phyloP scores from a whole-genome alignment of 495 filamentous ascomycete species.

The Acidomyces sp. region DNA sequence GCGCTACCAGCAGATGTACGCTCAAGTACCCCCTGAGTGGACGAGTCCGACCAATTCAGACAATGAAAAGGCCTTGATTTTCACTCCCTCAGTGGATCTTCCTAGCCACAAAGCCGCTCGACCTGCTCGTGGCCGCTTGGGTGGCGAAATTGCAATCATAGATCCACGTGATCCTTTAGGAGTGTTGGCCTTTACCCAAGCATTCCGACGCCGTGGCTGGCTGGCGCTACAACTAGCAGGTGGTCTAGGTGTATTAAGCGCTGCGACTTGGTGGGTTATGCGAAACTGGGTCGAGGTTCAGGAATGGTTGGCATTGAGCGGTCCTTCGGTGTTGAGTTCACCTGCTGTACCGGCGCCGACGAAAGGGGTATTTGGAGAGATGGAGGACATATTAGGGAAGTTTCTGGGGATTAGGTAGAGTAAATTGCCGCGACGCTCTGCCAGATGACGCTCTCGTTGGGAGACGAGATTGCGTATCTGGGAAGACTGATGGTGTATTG shows the following conservation, averaged over 20 bases:
- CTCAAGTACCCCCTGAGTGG: conserved; percentile 47
- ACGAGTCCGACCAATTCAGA: conserved; percentile 36
- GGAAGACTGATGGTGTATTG: too few species aligned
- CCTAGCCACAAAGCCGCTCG: background rate
- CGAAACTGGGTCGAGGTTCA: conserved; percentile 20
- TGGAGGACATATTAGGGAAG: conserved; percentile 11
- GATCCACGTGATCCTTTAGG: conserved; percentile 62
- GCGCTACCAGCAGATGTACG: conserved; percentile 50
- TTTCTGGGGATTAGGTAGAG: conserved; percentile 7
- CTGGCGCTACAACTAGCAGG: conserved; percentile 66
- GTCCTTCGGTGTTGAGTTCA: background rate
- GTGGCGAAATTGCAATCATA: conserved; percentile 24
- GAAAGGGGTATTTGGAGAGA: background rate
- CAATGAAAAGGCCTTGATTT: conserved; percentile 12
- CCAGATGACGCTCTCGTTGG: too few species aligned
- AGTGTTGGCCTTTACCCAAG: conserved; percentile 55
- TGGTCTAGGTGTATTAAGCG: conserved; percentile 58
- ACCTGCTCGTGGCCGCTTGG: conserved; percentile 14
- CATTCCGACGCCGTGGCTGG: conserved; percentile 52
- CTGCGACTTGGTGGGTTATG: conserved; percentile 42
- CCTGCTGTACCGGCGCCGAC: conserved; percentile 5
- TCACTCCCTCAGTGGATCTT: conserved; percentile 7
- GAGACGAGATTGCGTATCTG: too few species aligned
- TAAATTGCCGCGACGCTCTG: too few species aligned
- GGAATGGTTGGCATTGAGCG: conserved; percentile 4